A percentile compares a stretch with the other conserved stretches of the same genome.
These are phyloP conservation scores for Pleurotus eryngii DNA, from an alignment of 768 basidiomycete genomes.

Conservation along the genomic window DNA sequence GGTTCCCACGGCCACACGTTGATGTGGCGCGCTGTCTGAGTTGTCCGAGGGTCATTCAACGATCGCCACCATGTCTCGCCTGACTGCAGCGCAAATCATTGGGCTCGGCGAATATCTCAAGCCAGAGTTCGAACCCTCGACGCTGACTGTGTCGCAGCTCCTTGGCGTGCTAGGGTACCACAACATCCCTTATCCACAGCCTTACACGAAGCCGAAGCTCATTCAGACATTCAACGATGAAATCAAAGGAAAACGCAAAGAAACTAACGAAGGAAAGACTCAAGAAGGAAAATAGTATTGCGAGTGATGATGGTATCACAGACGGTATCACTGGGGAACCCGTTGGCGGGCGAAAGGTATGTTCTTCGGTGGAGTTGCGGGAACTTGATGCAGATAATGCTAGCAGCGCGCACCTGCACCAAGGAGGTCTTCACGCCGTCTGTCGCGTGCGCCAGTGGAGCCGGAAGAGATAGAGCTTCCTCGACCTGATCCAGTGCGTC, in stretches of 20 bases:
- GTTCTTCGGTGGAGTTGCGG: slow-evolving; percentile 1
- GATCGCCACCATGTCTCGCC: slow-evolving; percentile 56
- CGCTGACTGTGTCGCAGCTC: slow-evolving; percentile 78
- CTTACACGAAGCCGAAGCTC: slow-evolving; percentile 75
- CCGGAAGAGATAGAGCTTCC: slow-evolving; percentile 35
- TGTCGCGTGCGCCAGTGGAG: slow-evolving; percentile 53
- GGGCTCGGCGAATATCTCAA: slow-evolving; percentile 74
- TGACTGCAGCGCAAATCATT: slow-evolving; percentile 79
- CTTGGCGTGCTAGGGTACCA: slow-evolving; percentile 77
- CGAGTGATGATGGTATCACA: slow-evolving; percentile 80
- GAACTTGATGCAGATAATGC: background rate
- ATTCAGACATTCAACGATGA: slow-evolving; percentile 76
- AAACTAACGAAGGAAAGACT: slow-evolving; percentile 63
- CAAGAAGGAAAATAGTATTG: slow-evolving; percentile 63
- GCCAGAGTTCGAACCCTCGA: slow-evolving; percentile 68
- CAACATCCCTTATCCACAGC: slow-evolving; percentile 68
- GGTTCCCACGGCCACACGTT: too few relatives aligned
- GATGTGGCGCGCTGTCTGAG: too few relatives aligned
- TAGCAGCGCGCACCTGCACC: slow-evolving; percentile 21
- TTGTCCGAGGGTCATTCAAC: background rate
- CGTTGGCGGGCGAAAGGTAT: slow-evolving; percentile 48
- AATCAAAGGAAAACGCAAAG: slow-evolving; percentile 52
- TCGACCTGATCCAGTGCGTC: slow-evolving; percentile 56
- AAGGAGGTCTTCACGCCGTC: slow-evolving; percentile 61
- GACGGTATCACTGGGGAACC: slow-evolving; percentile 81